Conservation (phyloP, 2,329 filamentous ascomycete genomes). For the Calonectria multiphialidica region DNA sequence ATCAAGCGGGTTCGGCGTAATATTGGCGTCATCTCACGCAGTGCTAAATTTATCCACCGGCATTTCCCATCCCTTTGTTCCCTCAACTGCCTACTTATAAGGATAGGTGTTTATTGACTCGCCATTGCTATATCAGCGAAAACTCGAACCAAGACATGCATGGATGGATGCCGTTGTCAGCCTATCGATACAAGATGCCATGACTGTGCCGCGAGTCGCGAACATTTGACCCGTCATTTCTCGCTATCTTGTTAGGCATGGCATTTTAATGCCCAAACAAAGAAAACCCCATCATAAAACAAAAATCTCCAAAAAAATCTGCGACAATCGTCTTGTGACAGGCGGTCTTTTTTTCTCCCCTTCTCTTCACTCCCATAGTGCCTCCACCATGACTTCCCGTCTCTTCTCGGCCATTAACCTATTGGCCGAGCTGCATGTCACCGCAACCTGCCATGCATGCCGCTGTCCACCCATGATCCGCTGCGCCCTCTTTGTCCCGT, state of each 20-base stretch:
- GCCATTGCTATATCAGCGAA: neutral
- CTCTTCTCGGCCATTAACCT: neutral
- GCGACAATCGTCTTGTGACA: neutral
- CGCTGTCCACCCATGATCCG: slow-evolving; percentile 1
- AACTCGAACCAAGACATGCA: neutral
- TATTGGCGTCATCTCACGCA: neutral
- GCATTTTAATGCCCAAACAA: neutral
- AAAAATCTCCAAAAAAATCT: neutral
- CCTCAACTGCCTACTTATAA: neutral
- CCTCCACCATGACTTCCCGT: neutral
- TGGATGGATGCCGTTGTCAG: too few species aligned
- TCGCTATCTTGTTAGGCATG: neutral
- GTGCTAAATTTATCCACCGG: neutral
- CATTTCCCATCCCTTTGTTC: neutral
- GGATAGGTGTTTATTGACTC: neutral
- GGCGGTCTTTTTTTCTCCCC: neutral
- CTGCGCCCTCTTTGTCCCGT: neutral
- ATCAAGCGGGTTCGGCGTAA: neutral
- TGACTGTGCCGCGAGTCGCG: neutral
- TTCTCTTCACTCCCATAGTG: neutral
- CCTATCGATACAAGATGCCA: neutral
- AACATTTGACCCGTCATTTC: neutral
- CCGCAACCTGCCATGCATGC: slow-evolving; percentile 2
- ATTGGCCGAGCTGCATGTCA: slow-evolving; percentile 15
- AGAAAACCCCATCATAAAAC: neutral